Evolutionary conservation across 2,329 filamentous ascomycete genomes (phyloP).

Genomic region (Botrytis galanthina): DNA sequence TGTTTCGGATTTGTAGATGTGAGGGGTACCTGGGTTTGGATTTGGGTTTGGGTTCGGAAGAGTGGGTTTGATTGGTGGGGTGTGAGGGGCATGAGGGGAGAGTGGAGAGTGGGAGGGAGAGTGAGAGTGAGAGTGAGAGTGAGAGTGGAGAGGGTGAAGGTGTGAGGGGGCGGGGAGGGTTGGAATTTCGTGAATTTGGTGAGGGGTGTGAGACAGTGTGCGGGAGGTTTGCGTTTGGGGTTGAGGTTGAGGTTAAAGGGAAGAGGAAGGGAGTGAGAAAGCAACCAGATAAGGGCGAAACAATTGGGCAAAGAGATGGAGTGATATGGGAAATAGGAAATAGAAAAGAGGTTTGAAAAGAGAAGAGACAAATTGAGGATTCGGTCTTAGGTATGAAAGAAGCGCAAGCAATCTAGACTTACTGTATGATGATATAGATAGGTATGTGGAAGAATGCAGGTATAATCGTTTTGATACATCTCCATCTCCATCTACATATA

Average conservation of each 20-base stretch:
- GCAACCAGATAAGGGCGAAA: not conserved
- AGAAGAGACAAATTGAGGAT: accelerated
- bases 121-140: no score
- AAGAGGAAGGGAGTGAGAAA: not conserved
- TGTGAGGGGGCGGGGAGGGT: not conserved
- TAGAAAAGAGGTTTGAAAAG: not conserved
- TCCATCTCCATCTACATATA: not conserved
- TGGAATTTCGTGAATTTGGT: not conserved
- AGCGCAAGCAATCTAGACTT: not conserved
- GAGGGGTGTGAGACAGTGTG: not conserved
- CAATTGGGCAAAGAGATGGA: not conserved
- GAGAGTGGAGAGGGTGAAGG: not conserved
- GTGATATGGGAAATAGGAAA: not conserved
- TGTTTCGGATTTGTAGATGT: not conserved
- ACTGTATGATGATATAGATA: not conserved
- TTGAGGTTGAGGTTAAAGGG: not conserved
- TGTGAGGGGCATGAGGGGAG: not conserved
- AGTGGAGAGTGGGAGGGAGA: not conserved
- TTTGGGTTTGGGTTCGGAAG: not conserved
- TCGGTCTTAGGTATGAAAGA: not conserved
- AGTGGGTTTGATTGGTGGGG: not conserved
- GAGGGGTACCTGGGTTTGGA: not conserved
- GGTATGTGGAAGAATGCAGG: not conserved
- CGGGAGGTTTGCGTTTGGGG: not conserved
- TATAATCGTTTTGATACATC: not conserved